phyloP scores from a whole-genome alignment of 2,329 filamentous ascomycete genomes.

The Cladosporium sphaerospermum region DNA sequence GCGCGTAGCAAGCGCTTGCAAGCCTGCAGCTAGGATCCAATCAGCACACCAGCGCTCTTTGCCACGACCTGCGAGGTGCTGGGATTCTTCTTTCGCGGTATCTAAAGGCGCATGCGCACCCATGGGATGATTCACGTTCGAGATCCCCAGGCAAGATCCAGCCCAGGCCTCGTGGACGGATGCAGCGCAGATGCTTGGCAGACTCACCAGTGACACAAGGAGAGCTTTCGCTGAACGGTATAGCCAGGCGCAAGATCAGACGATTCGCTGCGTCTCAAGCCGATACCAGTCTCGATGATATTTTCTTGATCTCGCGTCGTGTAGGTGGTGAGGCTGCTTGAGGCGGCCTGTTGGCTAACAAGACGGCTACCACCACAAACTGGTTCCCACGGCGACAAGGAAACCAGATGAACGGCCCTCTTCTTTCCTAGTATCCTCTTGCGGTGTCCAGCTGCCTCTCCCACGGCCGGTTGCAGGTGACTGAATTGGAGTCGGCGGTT shows the following conservation, averaged over 20 bases:
- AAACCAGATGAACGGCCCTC: no score
- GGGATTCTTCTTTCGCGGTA: neutral
- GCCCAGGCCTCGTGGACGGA: neutral
- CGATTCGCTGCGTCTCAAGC: no score
- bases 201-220: constrained; percentile 3
- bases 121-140: neutral
- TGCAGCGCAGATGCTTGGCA: constrained; percentile 1
- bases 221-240: neutral
- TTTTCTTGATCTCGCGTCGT: no score
- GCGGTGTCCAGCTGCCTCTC: no score
- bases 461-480: neutral
- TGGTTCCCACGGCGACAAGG: no score
- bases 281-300: neutral
- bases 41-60: constrained; percentile 9
- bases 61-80: neutral
- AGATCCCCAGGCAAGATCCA: neutral
- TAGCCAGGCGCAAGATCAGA: neutral
- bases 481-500: neutral
- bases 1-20: constrained; percentile 7
- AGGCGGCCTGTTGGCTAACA: no score
- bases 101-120: constrained; percentile 1
- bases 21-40: constrained; percentile 5
- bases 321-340: no score
- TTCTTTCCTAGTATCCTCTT: no score
- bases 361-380: no score